These are phyloP conservation scores for Lactarius vividus DNA, from an alignment of 768 basidiomycete genomes.

Conservation along the genomic window DNA sequence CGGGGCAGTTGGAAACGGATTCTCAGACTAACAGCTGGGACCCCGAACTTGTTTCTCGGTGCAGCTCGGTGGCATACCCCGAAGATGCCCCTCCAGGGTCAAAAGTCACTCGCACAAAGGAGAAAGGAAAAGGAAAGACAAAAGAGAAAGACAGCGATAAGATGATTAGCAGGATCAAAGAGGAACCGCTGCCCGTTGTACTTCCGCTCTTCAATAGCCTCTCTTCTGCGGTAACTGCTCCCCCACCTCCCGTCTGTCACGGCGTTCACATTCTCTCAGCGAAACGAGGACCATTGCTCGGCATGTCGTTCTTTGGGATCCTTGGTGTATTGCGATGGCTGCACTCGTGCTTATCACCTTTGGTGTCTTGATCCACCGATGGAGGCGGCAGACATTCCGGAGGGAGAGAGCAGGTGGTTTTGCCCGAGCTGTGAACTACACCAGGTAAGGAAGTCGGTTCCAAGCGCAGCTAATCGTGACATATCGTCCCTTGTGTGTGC, in stretches of 20 bases:
- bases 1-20: slow-evolving; percentile 49
- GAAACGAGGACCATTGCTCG: slow-evolving; percentile 84
- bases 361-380: slow-evolving; percentile 96
- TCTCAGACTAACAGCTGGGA: slow-evolving; percentile 55
- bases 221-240: slow-evolving; percentile 38
- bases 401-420: slow-evolving; percentile 70
- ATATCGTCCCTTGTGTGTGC: slow-evolving; percentile 16
- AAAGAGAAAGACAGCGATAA: slow-evolving; percentile 37
- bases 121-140: slow-evolving; percentile 48
- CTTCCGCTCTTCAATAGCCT: slow-evolving; percentile 38
- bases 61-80: slow-evolving; percentile 41
- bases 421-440: slow-evolving; percentile 68
- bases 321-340: slow-evolving; percentile 96
- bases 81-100: slow-evolving; percentile 29
- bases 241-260: slow-evolving; percentile 9
- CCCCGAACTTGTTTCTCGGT: slow-evolving; percentile 59
- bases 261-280: slow-evolving; percentile 32
- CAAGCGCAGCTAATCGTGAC: slow-evolving; percentile 30
- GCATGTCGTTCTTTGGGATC: slow-evolving; percentile 79
- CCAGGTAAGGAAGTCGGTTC: slow-evolving; percentile 45
- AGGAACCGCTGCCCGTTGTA: slow-evolving; percentile 41
- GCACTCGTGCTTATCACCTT: slow-evolving; percentile 93
- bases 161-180: slow-evolving; percentile 40
- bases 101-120: slow-evolving; percentile 22
- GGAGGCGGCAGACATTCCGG: slow-evolving; percentile 82